Evolutionary conservation across 345 rosid species (phyloP).

Genomic region (Hibiscus syriacus): DNA sequence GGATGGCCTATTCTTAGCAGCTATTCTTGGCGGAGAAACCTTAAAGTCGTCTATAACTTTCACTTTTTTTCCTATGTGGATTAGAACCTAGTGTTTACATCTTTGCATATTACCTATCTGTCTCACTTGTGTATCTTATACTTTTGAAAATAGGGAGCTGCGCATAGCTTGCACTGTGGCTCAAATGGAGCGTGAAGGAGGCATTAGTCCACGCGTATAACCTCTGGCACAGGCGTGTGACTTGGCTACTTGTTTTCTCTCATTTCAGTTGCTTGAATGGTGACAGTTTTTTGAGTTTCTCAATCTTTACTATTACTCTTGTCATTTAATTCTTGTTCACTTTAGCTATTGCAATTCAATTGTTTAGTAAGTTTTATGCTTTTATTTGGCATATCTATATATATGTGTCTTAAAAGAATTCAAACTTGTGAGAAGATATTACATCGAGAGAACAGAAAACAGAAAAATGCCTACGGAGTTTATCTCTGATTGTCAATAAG

Average conservation of each 20-base stretch:
- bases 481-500: no score
- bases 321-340: background rate
- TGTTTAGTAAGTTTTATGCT: background rate
- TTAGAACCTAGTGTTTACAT: background rate
- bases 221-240: constrained; percentile 87
- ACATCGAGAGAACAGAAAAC: background rate
- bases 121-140: constrained; percentile 1
- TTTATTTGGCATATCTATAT: background rate
- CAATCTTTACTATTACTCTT: background rate
- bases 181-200: constrained; percentile 99
- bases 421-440: background rate
- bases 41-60: constrained; percentile 50
- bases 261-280: background rate
- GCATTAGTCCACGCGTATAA: constrained; percentile 87
- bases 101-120: constrained; percentile 2
- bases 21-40: constrained; percentile 99
- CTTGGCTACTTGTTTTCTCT: background rate
- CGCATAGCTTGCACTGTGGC: constrained; percentile 97
- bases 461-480: no score
- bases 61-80: constrained; percentile 6
- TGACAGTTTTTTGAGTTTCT: background rate
- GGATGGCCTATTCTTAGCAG: constrained; percentile 95
- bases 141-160: constrained; percentile 54
- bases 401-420: background rate
- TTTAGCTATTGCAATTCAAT: background rate